These are phyloP conservation scores for Rhododendron ovatum DNA, from an alignment of 148 eudicot species.

Conservation along the genomic window DNA sequence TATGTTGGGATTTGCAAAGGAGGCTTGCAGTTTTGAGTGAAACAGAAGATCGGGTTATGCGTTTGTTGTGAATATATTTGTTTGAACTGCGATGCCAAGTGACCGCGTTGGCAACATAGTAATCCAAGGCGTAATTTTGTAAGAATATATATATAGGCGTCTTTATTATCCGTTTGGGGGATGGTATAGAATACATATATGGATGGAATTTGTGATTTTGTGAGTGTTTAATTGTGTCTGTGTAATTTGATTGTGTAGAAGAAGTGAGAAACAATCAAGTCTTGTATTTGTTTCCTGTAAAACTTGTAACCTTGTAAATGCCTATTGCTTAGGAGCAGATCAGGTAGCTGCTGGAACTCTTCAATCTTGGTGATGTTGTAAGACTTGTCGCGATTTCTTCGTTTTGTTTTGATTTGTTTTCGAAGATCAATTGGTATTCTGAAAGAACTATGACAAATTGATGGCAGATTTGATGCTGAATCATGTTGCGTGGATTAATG, in stretches of 20 bases:
- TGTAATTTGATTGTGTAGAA: neutral
- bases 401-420: neutral
- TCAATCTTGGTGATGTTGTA: neutral
- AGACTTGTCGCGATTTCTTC: neutral
- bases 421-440: neutral
- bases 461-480: neutral
- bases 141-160: neutral
- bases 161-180: conserved; percentile 1
- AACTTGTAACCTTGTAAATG: neutral
- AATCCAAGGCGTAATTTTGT: neutral
- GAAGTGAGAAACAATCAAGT: neutral
- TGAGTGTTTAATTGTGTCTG: conserved; percentile 1
- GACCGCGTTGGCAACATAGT: conserved; percentile 8
- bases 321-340: neutral
- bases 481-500: neutral
- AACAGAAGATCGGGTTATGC: neutral
- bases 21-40: conserved; percentile 48
- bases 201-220: conserved; percentile 6
- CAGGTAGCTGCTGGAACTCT: neutral
- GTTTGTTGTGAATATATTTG: conserved; percentile 21
- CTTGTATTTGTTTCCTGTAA: neutral
- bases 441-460: neutral
- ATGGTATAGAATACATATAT: conserved; percentile 2
- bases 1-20: conserved; percentile 66
- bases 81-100: conserved; percentile 4